These are phyloP conservation scores for Penicillium sp. DNA, from an alignment of 2,329 filamentous ascomycete genomes.

Conservation along the genomic window DNA sequence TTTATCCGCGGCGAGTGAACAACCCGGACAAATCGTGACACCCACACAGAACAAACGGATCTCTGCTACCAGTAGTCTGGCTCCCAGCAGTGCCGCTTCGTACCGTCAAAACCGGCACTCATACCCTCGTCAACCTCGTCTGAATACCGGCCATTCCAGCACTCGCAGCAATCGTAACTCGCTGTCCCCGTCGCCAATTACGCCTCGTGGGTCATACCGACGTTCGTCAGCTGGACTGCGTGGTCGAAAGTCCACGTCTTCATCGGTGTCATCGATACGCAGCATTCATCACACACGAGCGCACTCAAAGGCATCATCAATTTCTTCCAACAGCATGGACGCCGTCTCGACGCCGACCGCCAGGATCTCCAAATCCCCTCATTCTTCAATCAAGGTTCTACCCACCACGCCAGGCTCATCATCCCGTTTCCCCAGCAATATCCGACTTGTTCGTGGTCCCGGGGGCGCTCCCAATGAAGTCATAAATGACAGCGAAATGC, in stretches of 20 bases:
- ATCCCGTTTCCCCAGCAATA: constrained; percentile 78
- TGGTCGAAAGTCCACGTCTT: constrained; percentile 93
- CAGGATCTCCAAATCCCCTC: constrained; percentile 72
- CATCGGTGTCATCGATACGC: constrained; percentile 89
- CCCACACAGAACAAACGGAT: constrained; percentile 46
- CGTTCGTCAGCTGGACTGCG: constrained; percentile 81
- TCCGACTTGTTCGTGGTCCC: constrained; percentile 73
- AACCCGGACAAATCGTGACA: constrained; percentile 34
- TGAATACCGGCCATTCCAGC: constrained; percentile 39
- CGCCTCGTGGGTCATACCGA: constrained; percentile 83
- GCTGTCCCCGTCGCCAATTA: constrained; percentile 82
- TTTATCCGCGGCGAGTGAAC: constrained; percentile 26
- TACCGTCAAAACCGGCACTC: constrained; percentile 48
- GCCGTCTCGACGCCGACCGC: constrained; percentile 71
- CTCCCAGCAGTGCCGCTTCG: constrained; percentile 45
- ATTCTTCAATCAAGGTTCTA: constrained; percentile 92
- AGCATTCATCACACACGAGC: constrained; percentile 87
- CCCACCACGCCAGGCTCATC: constrained; percentile 81
- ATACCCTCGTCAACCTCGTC: constrained; percentile 42
- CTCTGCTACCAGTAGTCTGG: constrained; percentile 47
- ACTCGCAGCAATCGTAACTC: constrained; percentile 65
- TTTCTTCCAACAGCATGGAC: constrained; percentile 78
- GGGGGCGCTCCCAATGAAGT: constrained; percentile 33
- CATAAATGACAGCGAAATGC: constrained; percentile 29
- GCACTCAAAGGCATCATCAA: constrained; percentile 93